Conservation (phyloP, 176 grass and related monocot species). For the Bonia amplexicaulis region DNA sequence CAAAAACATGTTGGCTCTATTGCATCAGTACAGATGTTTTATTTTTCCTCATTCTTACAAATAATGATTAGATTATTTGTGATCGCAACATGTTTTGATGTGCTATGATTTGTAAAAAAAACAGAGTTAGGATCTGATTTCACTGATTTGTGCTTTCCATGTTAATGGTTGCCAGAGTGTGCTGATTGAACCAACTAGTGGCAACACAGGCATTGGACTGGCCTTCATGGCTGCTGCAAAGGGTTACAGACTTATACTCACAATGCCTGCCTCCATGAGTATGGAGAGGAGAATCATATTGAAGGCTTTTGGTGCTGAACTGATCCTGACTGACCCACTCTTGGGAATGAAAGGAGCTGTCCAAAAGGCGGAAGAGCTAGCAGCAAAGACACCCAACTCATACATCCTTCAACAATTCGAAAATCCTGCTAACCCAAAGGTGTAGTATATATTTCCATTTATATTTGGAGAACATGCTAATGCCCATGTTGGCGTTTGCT, state of each 20-base stretch:
- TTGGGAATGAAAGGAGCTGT: constrained; percentile 81
- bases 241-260: constrained; percentile 72
- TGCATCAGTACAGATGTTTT: background rate
- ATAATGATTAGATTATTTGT: background rate
- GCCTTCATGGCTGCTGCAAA: constrained; percentile 96
- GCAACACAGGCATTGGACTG: constrained; percentile 89
- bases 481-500: background rate
- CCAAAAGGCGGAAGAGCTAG: constrained; percentile 69
- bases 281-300: constrained; percentile 79
- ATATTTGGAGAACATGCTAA: background rate
- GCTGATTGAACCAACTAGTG: constrained; percentile 89
- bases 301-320: constrained; percentile 79
- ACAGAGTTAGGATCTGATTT: background rate
- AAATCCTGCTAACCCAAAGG: constrained; percentile 89
- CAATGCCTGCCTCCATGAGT: constrained; percentile 92
- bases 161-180: constrained; percentile 52
- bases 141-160: constrained; percentile 22
- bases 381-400: constrained; percentile 63
- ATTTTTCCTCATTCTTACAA: background rate
- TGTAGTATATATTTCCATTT: constrained; percentile 12
- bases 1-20: background rate
- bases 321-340: constrained; percentile 71
- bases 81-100: background rate
- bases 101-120: background rate
- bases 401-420: constrained; percentile 89